These are phyloP conservation scores for Panellus pusillus DNA, from an alignment of 768 basidiomycete species.

Conservation along the genomic window DNA sequence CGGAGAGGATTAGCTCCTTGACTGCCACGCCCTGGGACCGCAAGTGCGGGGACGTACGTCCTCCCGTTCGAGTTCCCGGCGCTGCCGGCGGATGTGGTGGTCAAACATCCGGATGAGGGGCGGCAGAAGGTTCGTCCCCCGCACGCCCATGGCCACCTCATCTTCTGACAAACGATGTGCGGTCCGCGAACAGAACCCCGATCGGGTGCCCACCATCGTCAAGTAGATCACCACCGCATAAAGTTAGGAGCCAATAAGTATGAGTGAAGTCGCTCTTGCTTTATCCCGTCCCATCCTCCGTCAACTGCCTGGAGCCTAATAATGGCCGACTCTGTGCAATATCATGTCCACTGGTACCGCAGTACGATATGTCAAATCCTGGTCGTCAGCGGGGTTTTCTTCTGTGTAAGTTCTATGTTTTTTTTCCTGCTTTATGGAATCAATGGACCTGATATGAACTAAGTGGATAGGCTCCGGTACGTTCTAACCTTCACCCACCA, in stretches of 20 bases:
- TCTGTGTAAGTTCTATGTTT: slow-evolving; percentile 22
- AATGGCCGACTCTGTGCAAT: background rate
- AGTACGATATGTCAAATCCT: slow-evolving; percentile 33
- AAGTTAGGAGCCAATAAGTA: too few species aligned
- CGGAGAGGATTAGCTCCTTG: slow-evolving; percentile 70
- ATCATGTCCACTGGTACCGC: slow-evolving; percentile 32
- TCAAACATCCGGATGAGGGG: slow-evolving; percentile 9
- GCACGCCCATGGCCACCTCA: background rate
- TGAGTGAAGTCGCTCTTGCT: too few species aligned
- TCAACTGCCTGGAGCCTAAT: too few species aligned
- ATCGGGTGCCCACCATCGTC: too few species aligned
- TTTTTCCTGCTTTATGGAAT: background rate
- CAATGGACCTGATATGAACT: too few species aligned
- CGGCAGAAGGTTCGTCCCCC: background rate
- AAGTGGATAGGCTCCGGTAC: too few species aligned
- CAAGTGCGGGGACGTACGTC: too few species aligned
- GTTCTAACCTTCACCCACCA: too few species aligned
- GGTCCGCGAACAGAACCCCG: slow-evolving; percentile 10
- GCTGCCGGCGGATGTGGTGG: slow-evolving; percentile 9
- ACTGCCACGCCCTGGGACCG: too few species aligned
- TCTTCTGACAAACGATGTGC: background rate
- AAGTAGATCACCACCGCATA: too few species aligned
- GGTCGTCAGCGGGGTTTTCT: slow-evolving; percentile 33
- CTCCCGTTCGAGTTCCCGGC: slow-evolving; percentile 18
- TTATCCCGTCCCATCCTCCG: too few species aligned